phyloP scores from a whole-genome alignment of 1,284 basidiomycete species.

The Puccinia novopanici region DNA sequence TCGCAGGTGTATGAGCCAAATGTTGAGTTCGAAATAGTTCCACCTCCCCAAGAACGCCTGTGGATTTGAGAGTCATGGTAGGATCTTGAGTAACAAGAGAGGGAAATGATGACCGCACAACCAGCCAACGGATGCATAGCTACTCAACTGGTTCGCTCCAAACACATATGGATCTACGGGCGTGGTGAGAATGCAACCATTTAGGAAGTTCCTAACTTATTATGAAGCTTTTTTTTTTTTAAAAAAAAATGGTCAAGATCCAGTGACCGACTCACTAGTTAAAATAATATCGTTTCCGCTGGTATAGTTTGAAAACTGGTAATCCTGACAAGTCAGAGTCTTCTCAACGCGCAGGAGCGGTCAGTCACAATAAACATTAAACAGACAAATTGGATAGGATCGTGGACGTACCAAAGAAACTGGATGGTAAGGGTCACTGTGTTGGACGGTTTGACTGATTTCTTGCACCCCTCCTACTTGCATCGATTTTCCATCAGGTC shows the following conservation, averaged over 20 bases:
- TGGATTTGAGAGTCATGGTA: too few relatives aligned
- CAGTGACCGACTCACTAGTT: slow-evolving; percentile 21
- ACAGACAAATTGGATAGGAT: too few relatives aligned
- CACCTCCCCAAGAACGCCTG: background rate
- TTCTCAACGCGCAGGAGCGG: background rate
- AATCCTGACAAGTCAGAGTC: slow-evolving; percentile 47
- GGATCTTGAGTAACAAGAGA: too few relatives aligned
- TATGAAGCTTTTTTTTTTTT: background rate
- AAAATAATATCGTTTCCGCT: slow-evolving; percentile 35
- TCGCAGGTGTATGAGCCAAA: slow-evolving; percentile 40
- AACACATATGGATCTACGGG: slow-evolving; percentile 38
- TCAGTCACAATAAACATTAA: background rate
- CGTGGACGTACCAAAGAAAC: slow-evolving; percentile 27
- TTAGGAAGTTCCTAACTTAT: too few relatives aligned
- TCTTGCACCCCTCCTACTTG: background rate
- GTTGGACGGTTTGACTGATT: background rate
- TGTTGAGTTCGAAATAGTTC: background rate
- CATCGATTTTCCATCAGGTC: slow-evolving; percentile 12
- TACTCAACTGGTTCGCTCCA: slow-evolving; percentile 25
- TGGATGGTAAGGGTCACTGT: slow-evolving; percentile 42
- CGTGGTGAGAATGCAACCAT: background rate
- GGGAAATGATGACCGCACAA: too few relatives aligned
- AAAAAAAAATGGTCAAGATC: too few relatives aligned
- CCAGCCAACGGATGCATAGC: too few relatives aligned
- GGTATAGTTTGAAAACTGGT: slow-evolving; percentile 37